phyloP scores from a whole-genome alignment of 768 basidiomycete species.

The Obba rivulosa region DNA sequence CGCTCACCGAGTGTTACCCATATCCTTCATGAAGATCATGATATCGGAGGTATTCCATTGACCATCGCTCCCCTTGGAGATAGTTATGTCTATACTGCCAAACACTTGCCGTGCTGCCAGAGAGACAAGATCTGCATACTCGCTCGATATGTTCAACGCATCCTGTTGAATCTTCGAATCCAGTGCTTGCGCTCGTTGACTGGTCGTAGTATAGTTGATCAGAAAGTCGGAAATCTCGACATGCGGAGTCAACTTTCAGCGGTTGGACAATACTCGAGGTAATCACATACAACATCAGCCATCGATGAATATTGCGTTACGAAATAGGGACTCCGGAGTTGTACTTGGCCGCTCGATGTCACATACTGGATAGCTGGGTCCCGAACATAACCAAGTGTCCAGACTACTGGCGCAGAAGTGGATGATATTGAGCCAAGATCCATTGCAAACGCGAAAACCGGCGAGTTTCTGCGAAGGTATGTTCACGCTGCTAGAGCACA shows the following conservation, averaged over 20 bases:
- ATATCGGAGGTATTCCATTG: slow-evolving; percentile 24
- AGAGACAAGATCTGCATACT: slow-evolving; percentile 21
- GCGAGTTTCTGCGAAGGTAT: background rate
- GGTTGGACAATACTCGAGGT: background rate
- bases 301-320: slow-evolving; percentile 1
- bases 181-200: slow-evolving; percentile 12
- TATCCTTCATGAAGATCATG: slow-evolving; percentile 12
- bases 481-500: too few species aligned
- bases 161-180: slow-evolving; percentile 19
- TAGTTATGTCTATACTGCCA: slow-evolving; percentile 21
- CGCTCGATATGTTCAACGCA: slow-evolving; percentile 14
- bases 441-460: slow-evolving; percentile 20
- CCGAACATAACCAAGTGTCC: slow-evolving; percentile 22
- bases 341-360: slow-evolving; percentile 1
- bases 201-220: slow-evolving; percentile 14
- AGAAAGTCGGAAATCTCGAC: slow-evolving; percentile 16
- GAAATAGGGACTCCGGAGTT: slow-evolving; percentile 18
- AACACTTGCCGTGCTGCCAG: slow-evolving; percentile 23
- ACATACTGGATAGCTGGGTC: slow-evolving; percentile 21
- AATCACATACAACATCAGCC: slow-evolving; percentile 8
- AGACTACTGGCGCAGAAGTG: slow-evolving; percentile 18
- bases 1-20: slow-evolving; percentile 1
- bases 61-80: slow-evolving; percentile 11
- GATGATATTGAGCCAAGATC: slow-evolving; percentile 20
- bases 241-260: background rate